phyloP scores from a whole-genome alignment of 2,329 filamentous ascomycete genomes.

The Verticillium albo-atrum region DNA sequence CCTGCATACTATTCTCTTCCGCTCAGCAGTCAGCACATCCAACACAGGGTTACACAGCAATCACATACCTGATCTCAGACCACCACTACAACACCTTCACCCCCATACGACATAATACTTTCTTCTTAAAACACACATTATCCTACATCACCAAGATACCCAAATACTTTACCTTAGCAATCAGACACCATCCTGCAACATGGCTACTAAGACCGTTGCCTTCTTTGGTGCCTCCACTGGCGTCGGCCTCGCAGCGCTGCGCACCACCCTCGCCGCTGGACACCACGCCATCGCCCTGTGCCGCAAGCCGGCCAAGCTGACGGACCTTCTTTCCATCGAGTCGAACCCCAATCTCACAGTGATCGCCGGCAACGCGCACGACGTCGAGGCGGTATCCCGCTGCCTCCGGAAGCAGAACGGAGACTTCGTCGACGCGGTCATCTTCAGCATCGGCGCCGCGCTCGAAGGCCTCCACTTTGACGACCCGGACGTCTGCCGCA shows the following conservation, averaged over 20 bases:
- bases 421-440: slow-evolving; percentile 37
- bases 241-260: slow-evolving; percentile 41
- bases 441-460: slow-evolving; percentile 42
- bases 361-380: slow-evolving; percentile 42
- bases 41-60: too few relatives aligned
- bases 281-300: slow-evolving; percentile 44
- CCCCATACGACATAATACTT: too few relatives aligned
- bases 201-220: slow-evolving; percentile 32
- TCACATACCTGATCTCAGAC: too few relatives aligned
- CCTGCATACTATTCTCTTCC: too few relatives aligned
- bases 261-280: slow-evolving; percentile 37
- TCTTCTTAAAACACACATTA: not conserved
- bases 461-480: slow-evolving; percentile 29
- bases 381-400: slow-evolving; percentile 28
- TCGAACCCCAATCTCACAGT: slow-evolving; percentile 34
- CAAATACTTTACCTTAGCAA: not conserved
- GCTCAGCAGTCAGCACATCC: too few relatives aligned
- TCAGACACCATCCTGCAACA: not conserved
- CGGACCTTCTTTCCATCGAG: slow-evolving; percentile 23
- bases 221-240: slow-evolving; percentile 52
- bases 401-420: slow-evolving; percentile 26
- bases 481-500: slow-evolving; percentile 44
- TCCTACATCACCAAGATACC: not conserved
- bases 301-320: slow-evolving; percentile 45
- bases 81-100: too few relatives aligned